phyloP scores from a whole-genome alignment of 2,329 filamentous ascomycete genomes.

The Colletotrichum cereale region DNA sequence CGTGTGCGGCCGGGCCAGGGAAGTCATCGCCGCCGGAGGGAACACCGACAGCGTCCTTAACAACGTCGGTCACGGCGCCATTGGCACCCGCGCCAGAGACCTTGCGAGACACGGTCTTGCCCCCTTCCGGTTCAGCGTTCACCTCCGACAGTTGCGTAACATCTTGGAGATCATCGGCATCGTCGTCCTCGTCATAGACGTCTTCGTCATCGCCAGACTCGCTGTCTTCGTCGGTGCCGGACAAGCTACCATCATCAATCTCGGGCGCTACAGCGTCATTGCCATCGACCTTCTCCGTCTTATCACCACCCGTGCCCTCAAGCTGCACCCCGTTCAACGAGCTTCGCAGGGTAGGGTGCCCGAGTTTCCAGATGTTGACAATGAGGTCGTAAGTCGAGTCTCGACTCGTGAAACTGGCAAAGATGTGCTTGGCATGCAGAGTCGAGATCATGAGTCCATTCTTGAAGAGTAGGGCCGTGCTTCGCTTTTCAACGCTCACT shows the following conservation, averaged over 20 bases:
- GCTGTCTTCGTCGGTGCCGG: conserved; percentile 69
- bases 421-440: conserved; percentile 93
- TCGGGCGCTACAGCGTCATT: conserved; percentile 47
- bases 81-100: conserved; percentile 70
- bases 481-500: conserved; percentile 96
- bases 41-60: conserved; percentile 60
- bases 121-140: conserved; percentile 65
- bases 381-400: conserved; percentile 98
- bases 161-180: conserved; percentile 72
- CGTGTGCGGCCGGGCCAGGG: conserved; percentile 85
- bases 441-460: conserved; percentile 98
- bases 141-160: conserved; percentile 54
- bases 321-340: conserved; percentile 90
- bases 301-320: conserved; percentile 86
- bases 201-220: conserved; percentile 75
- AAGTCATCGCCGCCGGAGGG: conserved; percentile 71
- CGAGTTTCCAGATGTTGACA: conserved; percentile 98
- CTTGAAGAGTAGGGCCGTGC: conserved; percentile 93
- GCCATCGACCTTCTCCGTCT: conserved; percentile 84
- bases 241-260: conserved; percentile 63
- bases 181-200: conserved; percentile 83
- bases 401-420: conserved; percentile 93
- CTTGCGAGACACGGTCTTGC: conserved; percentile 78
- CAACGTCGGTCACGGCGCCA: conserved; percentile 61
- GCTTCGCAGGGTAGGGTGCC: conserved; percentile 90